Evolutionary conservation across 1,284 basidiomycete genomes (phyloP), one percentile per base, ranked within the genome.

Genomic region (Inonotus hispidus): DNA sequence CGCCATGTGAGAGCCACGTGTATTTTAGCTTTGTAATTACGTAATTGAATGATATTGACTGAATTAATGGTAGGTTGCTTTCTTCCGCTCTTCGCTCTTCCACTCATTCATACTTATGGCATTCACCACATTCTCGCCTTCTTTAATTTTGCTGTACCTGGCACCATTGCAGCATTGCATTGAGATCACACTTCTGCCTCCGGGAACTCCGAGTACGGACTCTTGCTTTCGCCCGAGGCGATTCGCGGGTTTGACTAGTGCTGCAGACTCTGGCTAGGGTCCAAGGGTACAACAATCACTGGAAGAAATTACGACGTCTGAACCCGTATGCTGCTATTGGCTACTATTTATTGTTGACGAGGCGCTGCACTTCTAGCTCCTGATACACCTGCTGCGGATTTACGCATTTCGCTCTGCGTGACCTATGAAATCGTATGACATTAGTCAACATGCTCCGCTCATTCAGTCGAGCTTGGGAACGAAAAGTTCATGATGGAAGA

Each of bases 1-100:
- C 8, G 21, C n/a, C 46, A 49, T 41, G 35, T 39, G 53, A n/a
- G 39, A 25, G 8, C 55, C 55, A 56, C 41, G 55, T 41, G 55
- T 32, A 41, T 27, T 46, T 56, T 43, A 7, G 5, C 16, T 52
- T 13, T 35, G 13, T 14, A 35, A 37, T 52, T 32, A 23, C 21
- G 21, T 52, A 52, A 52, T n/a, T 27, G 19, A 52, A 16, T 35
- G 7, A 14, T 43, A 6, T 21, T 43, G 14, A n/a, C n/a, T n/a
- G n/a, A n/a, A n/a, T n/a, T n/a, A n/a, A n/a, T 19, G 41, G 6
- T 6, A 6, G 14, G 14, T n/a, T 43, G 41, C 14, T 16, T 14
- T 19, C 11, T n/a, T n/a, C n/a, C n/a, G n/a, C n/a, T n/a, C n/a
- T n/a, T n/a, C n/a, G n/a, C n/a, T 47, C 11, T 47, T 11, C 46